Conservation (phyloP, 169 alveolate species). For the Babesia bovis region DNA sequence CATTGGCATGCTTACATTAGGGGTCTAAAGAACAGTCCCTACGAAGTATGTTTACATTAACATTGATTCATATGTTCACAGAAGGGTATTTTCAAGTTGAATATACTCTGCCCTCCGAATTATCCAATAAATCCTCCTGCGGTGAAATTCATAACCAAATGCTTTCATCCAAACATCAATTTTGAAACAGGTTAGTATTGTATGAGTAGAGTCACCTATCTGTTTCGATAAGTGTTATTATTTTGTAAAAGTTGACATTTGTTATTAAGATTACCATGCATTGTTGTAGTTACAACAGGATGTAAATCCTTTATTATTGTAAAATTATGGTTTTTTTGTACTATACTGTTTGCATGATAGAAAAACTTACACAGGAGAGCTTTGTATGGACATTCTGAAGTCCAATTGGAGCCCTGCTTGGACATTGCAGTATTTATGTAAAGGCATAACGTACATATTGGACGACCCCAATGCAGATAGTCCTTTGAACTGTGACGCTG, state of each 20-base stretch:
- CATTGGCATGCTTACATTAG: constrained; percentile 87
- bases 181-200: constrained; percentile 85
- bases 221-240: too few relatives aligned
- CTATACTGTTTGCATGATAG: too few relatives aligned
- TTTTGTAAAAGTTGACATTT: not conserved
- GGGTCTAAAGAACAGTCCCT: constrained; percentile 92
- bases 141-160: constrained; percentile 88
- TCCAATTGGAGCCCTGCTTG: constrained; percentile 96
- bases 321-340: too few relatives aligned
- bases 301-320: too few relatives aligned
- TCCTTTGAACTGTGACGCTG: constrained; percentile 97
- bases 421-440: constrained; percentile 91
- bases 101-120: constrained; percentile 84
- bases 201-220: too few relatives aligned
- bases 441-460: constrained; percentile 88
- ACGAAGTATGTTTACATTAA: constrained; percentile 75
- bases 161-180: constrained; percentile 96
- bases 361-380: constrained; percentile 77
- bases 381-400: constrained; percentile 91
- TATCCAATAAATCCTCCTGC: constrained; percentile 95
- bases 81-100: constrained; percentile 85
- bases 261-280: not conserved
- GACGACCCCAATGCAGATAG: constrained; percentile 94
- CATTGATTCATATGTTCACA: not conserved
- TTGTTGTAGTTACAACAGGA: too few relatives aligned